A percentile compares a stretch with the other conserved stretches of the same genome.
These are phyloP conservation scores for Boletus vinaceobasis DNA, from an alignment of 768 basidiomycete species.

Conservation along the genomic window DNA sequence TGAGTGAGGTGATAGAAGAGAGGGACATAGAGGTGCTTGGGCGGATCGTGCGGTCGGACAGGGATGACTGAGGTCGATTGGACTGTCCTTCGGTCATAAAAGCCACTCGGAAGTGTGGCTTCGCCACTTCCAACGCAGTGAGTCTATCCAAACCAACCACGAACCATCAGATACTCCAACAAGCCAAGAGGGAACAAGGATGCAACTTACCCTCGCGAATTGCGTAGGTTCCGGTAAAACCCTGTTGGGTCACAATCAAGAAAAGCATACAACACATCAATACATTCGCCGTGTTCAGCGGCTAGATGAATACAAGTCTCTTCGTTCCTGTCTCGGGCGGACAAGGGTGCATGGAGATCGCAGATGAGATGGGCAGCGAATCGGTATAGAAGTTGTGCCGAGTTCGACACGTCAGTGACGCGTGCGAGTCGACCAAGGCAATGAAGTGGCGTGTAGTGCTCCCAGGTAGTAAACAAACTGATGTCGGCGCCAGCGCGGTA, in stretches of 20 bases:
- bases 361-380: conserved; percentile 66
- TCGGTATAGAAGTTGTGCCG: conserved; percentile 43
- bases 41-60: conserved; percentile 55
- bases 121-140: conserved; percentile 65
- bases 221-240: conserved; percentile 55
- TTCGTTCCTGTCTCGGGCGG: conserved; percentile 60
- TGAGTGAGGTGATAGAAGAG: conserved; percentile 48
- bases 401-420: conserved; percentile 33
- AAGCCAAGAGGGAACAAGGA: neutral
- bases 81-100: conserved; percentile 53
- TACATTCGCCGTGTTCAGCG: conserved; percentile 67
- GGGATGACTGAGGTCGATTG: conserved; percentile 48
- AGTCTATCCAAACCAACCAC: conserved; percentile 28
- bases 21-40: conserved; percentile 40
- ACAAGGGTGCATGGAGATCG: conserved; percentile 66
- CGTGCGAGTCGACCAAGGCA: conserved; percentile 49
- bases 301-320: conserved; percentile 82
- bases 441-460: conserved; percentile 67
- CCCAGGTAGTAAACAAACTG: conserved; percentile 60
- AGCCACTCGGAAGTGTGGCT: conserved; percentile 59
- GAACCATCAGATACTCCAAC: neutral
- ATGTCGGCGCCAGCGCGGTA: conserved; percentile 77
- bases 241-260: conserved; percentile 62
- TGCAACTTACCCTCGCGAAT: conserved; percentile 62
- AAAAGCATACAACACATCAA: conserved; percentile 59